These are phyloP conservation scores for Alternaria brassicicola DNA, from an alignment of 2,329 filamentous ascomycete species.

Conservation along the genomic window DNA sequence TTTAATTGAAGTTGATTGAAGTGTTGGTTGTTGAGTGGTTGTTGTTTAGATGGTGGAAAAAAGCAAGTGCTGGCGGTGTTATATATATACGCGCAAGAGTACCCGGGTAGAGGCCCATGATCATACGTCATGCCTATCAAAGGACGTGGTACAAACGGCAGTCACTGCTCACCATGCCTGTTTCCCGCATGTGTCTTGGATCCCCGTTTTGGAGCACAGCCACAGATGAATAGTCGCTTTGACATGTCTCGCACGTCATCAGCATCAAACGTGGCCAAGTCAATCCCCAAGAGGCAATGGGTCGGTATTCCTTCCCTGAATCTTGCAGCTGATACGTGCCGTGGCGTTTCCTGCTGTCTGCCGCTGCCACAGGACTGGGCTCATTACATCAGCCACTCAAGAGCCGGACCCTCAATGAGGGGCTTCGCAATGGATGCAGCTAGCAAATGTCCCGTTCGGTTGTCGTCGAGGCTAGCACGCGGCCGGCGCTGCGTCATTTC, in stretches of 20 bases:
- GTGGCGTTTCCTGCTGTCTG: conserved; percentile 11
- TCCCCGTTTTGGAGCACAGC: conserved; percentile 18
- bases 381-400: conserved; percentile 17
- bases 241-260: conserved; percentile 21
- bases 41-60: conserved; percentile 14
- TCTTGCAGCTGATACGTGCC: conserved; percentile 8
- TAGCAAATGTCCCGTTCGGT: conserved; percentile 12
- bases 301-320: conserved; percentile 9
- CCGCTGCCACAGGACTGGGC: conserved; percentile 25
- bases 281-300: conserved; percentile 5
- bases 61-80: conserved; percentile 13
- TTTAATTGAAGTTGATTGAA: background rate
- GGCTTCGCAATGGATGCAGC: conserved; percentile 11
- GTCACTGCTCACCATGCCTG: conserved; percentile 19
- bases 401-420: conserved; percentile 6
- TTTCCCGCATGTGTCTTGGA: conserved; percentile 12
- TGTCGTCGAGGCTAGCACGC: conserved; percentile 23
- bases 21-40: background rate
- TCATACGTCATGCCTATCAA: conserved; percentile 32
- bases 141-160: conserved; percentile 25
- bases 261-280: background rate
- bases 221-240: conserved; percentile 12
- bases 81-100: conserved; percentile 25
- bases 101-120: conserved; percentile 14
- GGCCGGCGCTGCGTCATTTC: conserved; percentile 36